Evolutionary conservation across 2,329 filamentous ascomycete genomes (phyloP).

Genomic region (Aspergillus flavus): DNA sequence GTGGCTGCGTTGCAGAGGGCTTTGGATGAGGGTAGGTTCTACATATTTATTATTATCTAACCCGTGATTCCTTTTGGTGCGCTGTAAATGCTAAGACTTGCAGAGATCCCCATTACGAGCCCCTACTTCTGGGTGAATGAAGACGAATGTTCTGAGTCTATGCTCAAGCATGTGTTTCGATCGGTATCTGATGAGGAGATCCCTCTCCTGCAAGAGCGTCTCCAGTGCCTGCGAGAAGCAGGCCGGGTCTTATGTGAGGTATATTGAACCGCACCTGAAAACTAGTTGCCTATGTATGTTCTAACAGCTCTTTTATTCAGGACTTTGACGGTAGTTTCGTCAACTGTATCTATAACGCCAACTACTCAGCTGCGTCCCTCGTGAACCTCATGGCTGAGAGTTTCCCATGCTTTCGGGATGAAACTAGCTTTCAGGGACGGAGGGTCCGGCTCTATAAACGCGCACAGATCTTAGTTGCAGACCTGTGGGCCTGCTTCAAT

Average conservation of each 20-base stretch:
- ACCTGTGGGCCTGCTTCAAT: constrained; percentile 94
- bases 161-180: constrained; percentile 77
- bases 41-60: background rate
- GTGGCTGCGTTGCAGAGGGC: constrained; percentile 85
- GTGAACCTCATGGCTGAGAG: constrained; percentile 83
- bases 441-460: constrained; percentile 85
- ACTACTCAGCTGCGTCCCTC: constrained; percentile 77
- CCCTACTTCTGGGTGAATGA: constrained; percentile 84
- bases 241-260: constrained; percentile 78
- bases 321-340: constrained; percentile 74
- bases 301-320: constrained; percentile 43
- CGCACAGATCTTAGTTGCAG: constrained; percentile 93
- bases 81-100: constrained; percentile 18
- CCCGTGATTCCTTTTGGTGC: background rate
- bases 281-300: background rate
- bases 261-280: constrained; percentile 26
- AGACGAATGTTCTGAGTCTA: constrained; percentile 72
- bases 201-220: constrained; percentile 76
- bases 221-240: constrained; percentile 80
- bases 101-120: constrained; percentile 84
- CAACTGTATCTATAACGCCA: constrained; percentile 72
- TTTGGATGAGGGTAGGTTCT: constrained; percentile 73
- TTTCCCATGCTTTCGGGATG: constrained; percentile 85
- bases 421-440: constrained; percentile 72
- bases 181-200: constrained; percentile 86